Evolutionary conservation across 2,329 filamentous ascomycete genomes (phyloP), one percentile per base, ranked within the genome.

Genomic region (Pyrenophora graminea): DNA sequence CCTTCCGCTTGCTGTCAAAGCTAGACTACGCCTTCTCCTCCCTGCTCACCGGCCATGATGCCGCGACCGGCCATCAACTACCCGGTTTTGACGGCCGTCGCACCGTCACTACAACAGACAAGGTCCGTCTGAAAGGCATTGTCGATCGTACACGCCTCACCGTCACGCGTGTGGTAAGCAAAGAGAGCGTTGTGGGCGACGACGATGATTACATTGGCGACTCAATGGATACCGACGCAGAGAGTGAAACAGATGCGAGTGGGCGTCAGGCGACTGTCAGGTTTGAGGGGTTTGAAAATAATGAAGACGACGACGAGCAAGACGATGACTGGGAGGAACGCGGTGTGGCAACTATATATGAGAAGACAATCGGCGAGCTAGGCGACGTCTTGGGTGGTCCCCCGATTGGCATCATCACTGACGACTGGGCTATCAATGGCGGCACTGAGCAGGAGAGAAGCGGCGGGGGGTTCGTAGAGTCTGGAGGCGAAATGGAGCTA

Each of bases 1-100:
- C 89, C 0, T 91, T 97, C 64, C 73, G 79, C 0, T 69, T 93
- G 0, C 77, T 96, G 3, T 80, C 81, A 39, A 97, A 95, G 72
- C 77, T 97, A 17, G 93, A 97, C 66, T 83, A 87, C 62, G 89
- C 89, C 33, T 96, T 97, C 67, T 84, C 89, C 1, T 90, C 87
- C 51, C 77, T 97, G 8, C 69, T 96, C 1, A 76, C 79, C 19
- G 88, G 89, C 3, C 75, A 81, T 50, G 85, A 96, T 64, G 74
- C 85, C 3, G 82, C 86, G 12, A 86, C 86, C 0, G 81, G 82
- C 0, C 83, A 86, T 33, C 64, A 77, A 0, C 76, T 96, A 1
- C 86, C 90, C 0, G 90, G 91, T 0, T 91, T 92, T 56, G 83
- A 85, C 57, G 79, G 77, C 6, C 82, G 82, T 1, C 76, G 80